phyloP scores from a whole-genome alignment of 495 filamentous ascomycete genomes.

The Recurvomyces mirabilis region DNA sequence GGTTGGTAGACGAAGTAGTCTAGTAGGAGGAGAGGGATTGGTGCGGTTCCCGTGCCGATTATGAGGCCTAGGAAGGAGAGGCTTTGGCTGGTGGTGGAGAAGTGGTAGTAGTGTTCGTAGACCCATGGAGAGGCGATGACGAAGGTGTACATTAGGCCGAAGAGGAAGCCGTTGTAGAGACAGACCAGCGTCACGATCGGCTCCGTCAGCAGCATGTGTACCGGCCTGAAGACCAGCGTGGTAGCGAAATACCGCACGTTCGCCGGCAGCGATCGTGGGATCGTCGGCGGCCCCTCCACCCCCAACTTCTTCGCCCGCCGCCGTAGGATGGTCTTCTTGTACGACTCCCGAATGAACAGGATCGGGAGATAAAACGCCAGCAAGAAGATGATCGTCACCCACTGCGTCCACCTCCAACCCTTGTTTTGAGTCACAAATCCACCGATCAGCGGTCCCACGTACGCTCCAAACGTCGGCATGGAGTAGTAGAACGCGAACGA shows the following conservation, averaged over 20 bases:
- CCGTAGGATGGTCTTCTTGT: constrained; percentile 29
- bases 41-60: constrained; percentile 15
- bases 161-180: constrained; percentile 24
- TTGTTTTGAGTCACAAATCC: constrained; percentile 19
- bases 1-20: constrained; percentile 20
- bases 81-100: constrained; percentile 15
- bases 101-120: constrained; percentile 21
- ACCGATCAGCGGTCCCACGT: constrained; percentile 27
- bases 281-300: constrained; percentile 24
- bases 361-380: constrained; percentile 23
- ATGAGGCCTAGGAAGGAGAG: constrained; percentile 25
- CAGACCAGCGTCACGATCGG: constrained; percentile 25
- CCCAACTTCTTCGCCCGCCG: constrained; percentile 27
- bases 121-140: constrained; percentile 22
- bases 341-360: constrained; percentile 30
- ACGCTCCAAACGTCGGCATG: constrained; percentile 24
- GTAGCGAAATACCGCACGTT: constrained; percentile 22
- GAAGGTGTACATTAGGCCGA: constrained; percentile 25
- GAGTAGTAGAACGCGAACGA: constrained; percentile 30
- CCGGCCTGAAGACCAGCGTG: constrained; percentile 20
- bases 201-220: constrained; percentile 27
- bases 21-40: constrained; percentile 13
- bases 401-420: constrained; percentile 27
- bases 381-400: constrained; percentile 19
- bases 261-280: constrained; percentile 13